A percentile compares a stretch with the other conserved stretches of the same genome.
These are phyloP conservation scores for Coemansia reversa DNA, from an alignment of 192 early-diverging fungal genomes.

Conservation along the genomic window DNA sequence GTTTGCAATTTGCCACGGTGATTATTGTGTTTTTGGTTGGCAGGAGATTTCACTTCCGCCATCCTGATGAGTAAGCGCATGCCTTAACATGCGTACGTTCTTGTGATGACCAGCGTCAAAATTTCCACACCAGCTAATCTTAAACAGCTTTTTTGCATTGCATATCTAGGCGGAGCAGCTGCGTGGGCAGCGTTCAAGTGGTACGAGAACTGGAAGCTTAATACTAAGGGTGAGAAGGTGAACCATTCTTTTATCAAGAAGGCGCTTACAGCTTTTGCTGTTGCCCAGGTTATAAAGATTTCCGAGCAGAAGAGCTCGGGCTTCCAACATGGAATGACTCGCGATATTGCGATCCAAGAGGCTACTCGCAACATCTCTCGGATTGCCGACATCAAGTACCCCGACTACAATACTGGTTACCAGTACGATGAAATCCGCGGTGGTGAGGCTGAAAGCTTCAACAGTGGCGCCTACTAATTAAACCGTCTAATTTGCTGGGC, in stretches of 20 bases:
- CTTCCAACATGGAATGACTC: conserved; percentile 45
- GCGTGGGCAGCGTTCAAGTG: conserved; percentile 54
- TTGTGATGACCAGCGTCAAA: neutral
- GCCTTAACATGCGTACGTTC: neutral
- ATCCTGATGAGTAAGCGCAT: neutral
- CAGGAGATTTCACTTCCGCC: neutral
- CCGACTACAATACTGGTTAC: conserved; percentile 12
- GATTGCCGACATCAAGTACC: conserved; percentile 23
- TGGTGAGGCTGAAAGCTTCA: conserved; percentile 35
- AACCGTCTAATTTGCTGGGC: too few species aligned
- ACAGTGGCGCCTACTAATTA: conserved; percentile 4
- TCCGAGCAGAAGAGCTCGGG: conserved; percentile 43
- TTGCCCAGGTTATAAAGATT: conserved; percentile 51
- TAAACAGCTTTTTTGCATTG: neutral
- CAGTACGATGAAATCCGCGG: conserved; percentile 3
- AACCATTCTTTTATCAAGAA: conserved; percentile 49
- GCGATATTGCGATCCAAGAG: conserved; percentile 39
- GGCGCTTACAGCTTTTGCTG: conserved; percentile 45
- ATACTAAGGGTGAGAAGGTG: conserved; percentile 48
- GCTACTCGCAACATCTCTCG: conserved; percentile 21
- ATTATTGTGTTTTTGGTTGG: neutral
- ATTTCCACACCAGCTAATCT: neutral
- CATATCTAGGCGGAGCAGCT: conserved; percentile 48
- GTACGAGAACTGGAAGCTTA: conserved; percentile 46
- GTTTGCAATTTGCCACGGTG: neutral